Evolutionary conservation across 2,329 filamentous ascomycete species (phyloP), one percentile per base, ranked within the genome.

Genomic region (Diaporthe citriasiana): DNA sequence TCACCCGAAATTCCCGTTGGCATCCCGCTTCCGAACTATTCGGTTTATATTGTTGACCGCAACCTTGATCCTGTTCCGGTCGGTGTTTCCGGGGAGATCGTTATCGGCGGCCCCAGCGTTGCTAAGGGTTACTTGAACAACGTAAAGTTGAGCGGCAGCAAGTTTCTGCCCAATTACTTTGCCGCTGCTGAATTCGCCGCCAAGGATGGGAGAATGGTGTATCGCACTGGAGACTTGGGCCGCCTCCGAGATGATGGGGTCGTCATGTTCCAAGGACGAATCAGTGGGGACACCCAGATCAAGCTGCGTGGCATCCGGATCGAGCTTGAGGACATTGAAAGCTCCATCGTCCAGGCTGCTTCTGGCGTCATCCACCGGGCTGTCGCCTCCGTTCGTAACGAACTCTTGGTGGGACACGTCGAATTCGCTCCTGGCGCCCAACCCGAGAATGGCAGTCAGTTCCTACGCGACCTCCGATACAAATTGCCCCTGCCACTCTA

Each of bases 11-110:
- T 51, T 1, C 56, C 70, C 15, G 70, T 63, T 17, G 71, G 71
- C 4, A 7, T 35, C 27, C 30, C 63, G 40, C n/a, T 50, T 25
- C 77, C 79, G 0, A 84, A 83, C 75, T 80, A 82, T 1, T 80
- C 82, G 1, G 76, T 85, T 2, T 87, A 86, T 73, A 82, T 89
- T 15, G 78, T 88, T 2, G 83, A 87, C 70, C 74, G 78, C 10
- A 71, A 79, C 1, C 74, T 78, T 47, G 74, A 77, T 8, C 78
- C 81, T 3, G 72, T 81, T 0, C 83, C 84, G 1, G 75, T 76
- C 0, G 84, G 84, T 0, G 79, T 83, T 0, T 78, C 82, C 17
- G 85, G 86, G 1, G 82, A 87, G 75, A 80, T 87, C 12, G 81
- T 79, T 57, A 75, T 85, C 5, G 81, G 83, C 2, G 85, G 86